These are phyloP conservation scores for Rhizopogon salebrosus DNA, from an alignment of 768 basidiomycete species.

Conservation along the genomic window DNA sequence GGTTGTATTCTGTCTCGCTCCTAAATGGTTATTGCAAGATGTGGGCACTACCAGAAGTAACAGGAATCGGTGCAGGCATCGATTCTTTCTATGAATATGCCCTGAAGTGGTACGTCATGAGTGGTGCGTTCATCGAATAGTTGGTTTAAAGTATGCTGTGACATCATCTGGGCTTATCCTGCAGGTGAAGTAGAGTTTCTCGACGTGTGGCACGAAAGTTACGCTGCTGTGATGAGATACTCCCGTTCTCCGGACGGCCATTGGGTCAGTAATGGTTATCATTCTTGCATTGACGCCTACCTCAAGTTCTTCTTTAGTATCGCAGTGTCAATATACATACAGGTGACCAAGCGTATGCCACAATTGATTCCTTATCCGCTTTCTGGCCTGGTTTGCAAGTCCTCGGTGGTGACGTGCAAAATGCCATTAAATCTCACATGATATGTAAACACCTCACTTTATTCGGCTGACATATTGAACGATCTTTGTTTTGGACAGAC, in stretches of 20 bases:
- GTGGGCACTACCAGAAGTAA: conserved; percentile 75
- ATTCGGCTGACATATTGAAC: background rate
- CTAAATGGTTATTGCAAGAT: conserved; percentile 26
- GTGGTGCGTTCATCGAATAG: conserved; percentile 40
- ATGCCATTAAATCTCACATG: conserved; percentile 88
- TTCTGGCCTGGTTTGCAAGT: conserved; percentile 98
- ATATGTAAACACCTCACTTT: conserved; percentile 51
- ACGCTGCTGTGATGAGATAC: conserved; percentile 82
- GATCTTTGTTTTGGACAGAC: conserved; percentile 39
- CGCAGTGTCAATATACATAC: conserved; percentile 76
- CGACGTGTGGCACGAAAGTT: conserved; percentile 81
- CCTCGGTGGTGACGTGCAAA: conserved; percentile 78
- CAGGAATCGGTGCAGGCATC: conserved; percentile 88
- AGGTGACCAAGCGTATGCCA: conserved; percentile 68
- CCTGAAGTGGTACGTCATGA: conserved; percentile 86
- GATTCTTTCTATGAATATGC: conserved; percentile 97
- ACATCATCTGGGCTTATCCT: conserved; percentile 1
- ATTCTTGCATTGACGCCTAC: background rate
- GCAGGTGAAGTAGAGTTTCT: conserved; percentile 74
- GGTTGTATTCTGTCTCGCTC: background rate
- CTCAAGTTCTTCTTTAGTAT: conserved; percentile 47
- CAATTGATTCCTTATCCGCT: conserved; percentile 93
- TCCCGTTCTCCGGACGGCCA: conserved; percentile 79
- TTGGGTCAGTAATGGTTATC: conserved; percentile 49
- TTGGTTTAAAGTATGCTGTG: conserved; percentile 14